These are phyloP conservation scores for Colletotrichum sojae DNA, from an alignment of 2,329 filamentous ascomycete genomes.

Conservation along the genomic window DNA sequence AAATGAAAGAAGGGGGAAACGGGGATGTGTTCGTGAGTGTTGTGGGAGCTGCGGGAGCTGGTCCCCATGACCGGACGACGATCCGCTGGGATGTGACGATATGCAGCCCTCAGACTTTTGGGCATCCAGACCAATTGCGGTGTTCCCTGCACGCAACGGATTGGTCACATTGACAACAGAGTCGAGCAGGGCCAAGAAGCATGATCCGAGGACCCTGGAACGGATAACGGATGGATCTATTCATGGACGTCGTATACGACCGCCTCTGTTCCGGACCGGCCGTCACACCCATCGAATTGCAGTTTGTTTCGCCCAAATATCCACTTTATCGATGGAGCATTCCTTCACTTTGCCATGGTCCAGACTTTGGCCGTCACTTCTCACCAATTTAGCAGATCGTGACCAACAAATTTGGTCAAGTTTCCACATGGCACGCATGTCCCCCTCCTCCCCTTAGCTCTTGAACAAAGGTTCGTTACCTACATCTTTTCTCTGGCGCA, in stretches of 20 bases:
- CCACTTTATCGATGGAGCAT: slow-evolving; percentile 5
- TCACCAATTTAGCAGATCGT: background rate
- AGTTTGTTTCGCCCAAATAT: slow-evolving; percentile 11
- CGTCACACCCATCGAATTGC: background rate
- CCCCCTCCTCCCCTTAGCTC: no score
- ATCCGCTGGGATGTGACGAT: background rate
- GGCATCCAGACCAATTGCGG: slow-evolving; percentile 11
- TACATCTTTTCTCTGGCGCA: no score
- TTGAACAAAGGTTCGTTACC: no score
- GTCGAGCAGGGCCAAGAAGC: background rate
- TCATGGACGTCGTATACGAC: background rate
- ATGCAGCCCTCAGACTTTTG: background rate
- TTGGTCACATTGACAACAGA: background rate
- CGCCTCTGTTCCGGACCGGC: background rate
- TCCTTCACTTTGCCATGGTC: slow-evolving; percentile 5
- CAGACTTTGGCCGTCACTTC: background rate
- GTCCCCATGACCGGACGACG: background rate
- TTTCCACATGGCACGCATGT: background rate
- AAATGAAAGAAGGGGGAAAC: slow-evolving; percentile 4
- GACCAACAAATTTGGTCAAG: background rate
- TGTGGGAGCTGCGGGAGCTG: no score
- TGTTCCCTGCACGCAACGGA: slow-evolving; percentile 3
- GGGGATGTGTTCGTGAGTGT: slow-evolving; percentile 1
- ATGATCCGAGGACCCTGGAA: background rate
- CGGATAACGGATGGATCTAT: background rate